phyloP scores from a whole-genome alignment of 2,329 filamentous ascomycete genomes.

The Ramichloridium luteum region DNA sequence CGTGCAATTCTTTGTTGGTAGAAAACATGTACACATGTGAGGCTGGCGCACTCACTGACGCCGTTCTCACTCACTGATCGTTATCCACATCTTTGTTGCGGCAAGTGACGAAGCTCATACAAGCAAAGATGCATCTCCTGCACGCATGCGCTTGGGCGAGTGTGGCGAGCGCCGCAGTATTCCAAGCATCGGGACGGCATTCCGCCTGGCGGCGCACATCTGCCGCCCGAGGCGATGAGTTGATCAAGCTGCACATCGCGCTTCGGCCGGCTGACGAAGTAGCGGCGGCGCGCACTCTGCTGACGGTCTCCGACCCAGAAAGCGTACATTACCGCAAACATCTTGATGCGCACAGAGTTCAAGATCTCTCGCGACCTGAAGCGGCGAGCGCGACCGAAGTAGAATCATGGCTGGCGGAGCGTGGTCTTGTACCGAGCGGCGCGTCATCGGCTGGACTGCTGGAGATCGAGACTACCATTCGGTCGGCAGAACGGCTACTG shows the following conservation, averaged over 20 bases:
- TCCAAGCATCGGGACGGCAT: no score
- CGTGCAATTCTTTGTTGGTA: no score
- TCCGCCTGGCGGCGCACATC: no score
- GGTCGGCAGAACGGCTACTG: slow-evolving; percentile 12
- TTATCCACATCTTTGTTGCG: no score
- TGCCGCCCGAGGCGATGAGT: slow-evolving; percentile 8
- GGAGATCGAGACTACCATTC: slow-evolving; percentile 14
- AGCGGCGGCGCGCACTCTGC: slow-evolving; percentile 6
- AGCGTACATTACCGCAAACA: slow-evolving; percentile 11
- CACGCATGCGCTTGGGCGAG: no score
- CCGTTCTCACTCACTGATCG: no score
- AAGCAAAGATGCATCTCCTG: no score
- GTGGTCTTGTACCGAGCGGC: slow-evolving; percentile 7
- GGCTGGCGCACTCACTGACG: no score
- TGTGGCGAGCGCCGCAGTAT: no score
- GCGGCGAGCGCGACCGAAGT: slow-evolving; percentile 3
- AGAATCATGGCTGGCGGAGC: slow-evolving; percentile 8
- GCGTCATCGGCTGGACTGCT: slow-evolving; percentile 7
- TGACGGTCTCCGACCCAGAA: slow-evolving; percentile 7
- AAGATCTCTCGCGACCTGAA: slow-evolving; percentile 6
- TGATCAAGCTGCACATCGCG: slow-evolving; percentile 15
- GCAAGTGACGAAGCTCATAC: no score
- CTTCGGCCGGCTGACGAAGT: slow-evolving; percentile 10
- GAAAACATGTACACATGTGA: no score
- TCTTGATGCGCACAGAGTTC: slow-evolving; percentile 6